Percentiles rank a stretch among this genome's conserved stretches.
Conservation (phyloP, 2,329 filamentous ascomycete genomes). For the Grosmannia serpens region DNA sequence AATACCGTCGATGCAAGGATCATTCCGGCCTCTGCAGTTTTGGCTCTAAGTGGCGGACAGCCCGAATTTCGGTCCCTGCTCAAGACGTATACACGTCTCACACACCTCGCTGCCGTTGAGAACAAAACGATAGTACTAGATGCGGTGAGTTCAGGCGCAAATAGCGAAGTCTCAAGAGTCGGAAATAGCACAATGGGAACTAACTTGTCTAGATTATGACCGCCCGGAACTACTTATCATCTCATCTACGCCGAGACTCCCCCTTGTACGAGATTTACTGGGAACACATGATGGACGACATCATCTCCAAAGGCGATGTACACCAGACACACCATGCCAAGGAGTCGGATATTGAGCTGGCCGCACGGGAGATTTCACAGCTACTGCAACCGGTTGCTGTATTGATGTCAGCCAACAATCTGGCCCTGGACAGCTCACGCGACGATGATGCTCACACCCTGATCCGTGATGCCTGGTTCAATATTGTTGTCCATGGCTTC, state of each 20-base stretch:
- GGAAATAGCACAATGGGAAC: neutral
- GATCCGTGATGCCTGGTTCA: slow-evolving; percentile 93
- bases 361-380: slow-evolving; percentile 77
- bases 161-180: neutral
- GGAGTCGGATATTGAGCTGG: slow-evolving; percentile 68
- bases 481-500: slow-evolving; percentile 90
- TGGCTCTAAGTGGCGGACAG: slow-evolving; percentile 67
- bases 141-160: slow-evolving; percentile 44
- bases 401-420: slow-evolving; percentile 58
- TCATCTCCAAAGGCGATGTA: slow-evolving; percentile 83
- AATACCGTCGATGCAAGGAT: slow-evolving; percentile 72
- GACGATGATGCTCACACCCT: slow-evolving; percentile 62
- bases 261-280: slow-evolving; percentile 75
- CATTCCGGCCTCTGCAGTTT: slow-evolving; percentile 65
- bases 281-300: slow-evolving; percentile 69
- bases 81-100: slow-evolving; percentile 68
- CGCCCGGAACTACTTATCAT: slow-evolving; percentile 69
- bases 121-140: slow-evolving; percentile 55
- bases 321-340: slow-evolving; percentile 63
- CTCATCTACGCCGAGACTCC: slow-evolving; percentile 54
- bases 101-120: slow-evolving; percentile 59
- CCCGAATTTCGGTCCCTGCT: slow-evolving; percentile 78
- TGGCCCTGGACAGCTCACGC: slow-evolving; percentile 33
- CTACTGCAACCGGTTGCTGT: slow-evolving; percentile 79
- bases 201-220: slow-evolving; percentile 46